Base-by-base conservation (phyloP, 805 yeast species). In the Wickerhamiella australiensis region DNA sequence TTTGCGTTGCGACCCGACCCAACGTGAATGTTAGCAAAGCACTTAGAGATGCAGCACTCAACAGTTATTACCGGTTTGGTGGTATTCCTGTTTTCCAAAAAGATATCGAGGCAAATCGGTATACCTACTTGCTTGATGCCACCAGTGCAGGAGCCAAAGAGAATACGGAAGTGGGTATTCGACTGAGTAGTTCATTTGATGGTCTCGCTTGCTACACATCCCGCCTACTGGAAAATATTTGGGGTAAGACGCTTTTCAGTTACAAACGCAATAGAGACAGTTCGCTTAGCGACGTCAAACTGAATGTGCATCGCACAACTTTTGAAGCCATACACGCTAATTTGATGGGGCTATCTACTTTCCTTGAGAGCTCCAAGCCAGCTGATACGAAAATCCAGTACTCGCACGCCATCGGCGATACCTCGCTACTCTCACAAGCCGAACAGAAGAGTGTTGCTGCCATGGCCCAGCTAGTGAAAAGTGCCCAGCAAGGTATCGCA, bases 371-470 rank as follows among this genome's bases (percentile, higher is more conserved):
- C 61, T 61, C 76, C 67, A 52, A 77, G 62, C 27, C 43, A 6
- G 18, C 51, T 12, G 56, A 41, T 7, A 47, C 50, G n/a, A 35
- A 13, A 56, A 72, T 66, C 2, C 61, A 17, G 51, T 55, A 37
- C 33, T 51, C 31, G 52, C 22, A 11, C 5, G 46, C 38, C 8
- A 31, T 43, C 20, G 61, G 40, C 48, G 59, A 44, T 50, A 26
- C 40, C 17, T 62, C 50, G 45, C 61, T 42, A 47, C 59, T 47
- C 62, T 66, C 42, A 46, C 88, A 92, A 65, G 95, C 95, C 1
- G 98, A 92, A 62, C 87, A 85, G 59, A 79, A 86, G 59, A 95
- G 95, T 5, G 76, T 90, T 55, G 79, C 80, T 23, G 79, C 96
- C 0, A 67, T 92, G 35, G 71, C 85, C 42, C 80, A 83, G 58